Base-by-base conservation (phyloP, 2,329 filamentous ascomycete species). In the Bipolaris cookei region DNA sequence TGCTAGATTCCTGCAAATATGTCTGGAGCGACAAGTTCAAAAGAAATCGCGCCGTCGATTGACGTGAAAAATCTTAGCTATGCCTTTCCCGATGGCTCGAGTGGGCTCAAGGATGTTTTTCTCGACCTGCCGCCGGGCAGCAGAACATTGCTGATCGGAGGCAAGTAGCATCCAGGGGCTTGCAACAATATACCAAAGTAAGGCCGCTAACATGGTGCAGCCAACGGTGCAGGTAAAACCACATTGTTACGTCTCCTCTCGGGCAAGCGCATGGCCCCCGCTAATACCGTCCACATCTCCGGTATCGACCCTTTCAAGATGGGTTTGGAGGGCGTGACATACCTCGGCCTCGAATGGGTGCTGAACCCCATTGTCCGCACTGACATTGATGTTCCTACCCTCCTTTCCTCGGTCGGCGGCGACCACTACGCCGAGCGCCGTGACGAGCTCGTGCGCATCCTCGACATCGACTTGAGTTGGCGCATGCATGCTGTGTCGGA, bases 291-390 rank as follows among this genome's bases (percentile, higher is more conserved):
- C 75, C 81, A 80, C 69, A 88, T 99, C 61, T 89, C 86, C 46
- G 91, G 90, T 62, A 86, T 91, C 46, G 95, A 99, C 78, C 95
- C 95, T 7, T 99, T 99, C 85, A 90, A 91, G 76, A 85, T 92
- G 34, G 87, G 89, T 10, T 86, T 97, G 25, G 91, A 97, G 78
- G 95, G 95, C 61, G 94, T 99, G 30, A 98, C 94, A 20, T 99
- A 99, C 78, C 89, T 99, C 6, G 95, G 95, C 0, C 86, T 97
- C 0, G 95, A 99, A 82, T 99, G 95, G 95, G 95, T 98, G 3
- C 85, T 99, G 8, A 98, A 98, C 81, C 91, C 91, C 46, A 96
- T 98, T 69, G 95, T 98, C 45, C 90, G 94, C 49, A 96, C 90
- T 28, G 95, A 99, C 77, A 97, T 99, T 66, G 92, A 91, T 57